Base-by-base conservation (phyloP, 208 protist species). In the Herpetomonas samuelpessoai region DNA sequence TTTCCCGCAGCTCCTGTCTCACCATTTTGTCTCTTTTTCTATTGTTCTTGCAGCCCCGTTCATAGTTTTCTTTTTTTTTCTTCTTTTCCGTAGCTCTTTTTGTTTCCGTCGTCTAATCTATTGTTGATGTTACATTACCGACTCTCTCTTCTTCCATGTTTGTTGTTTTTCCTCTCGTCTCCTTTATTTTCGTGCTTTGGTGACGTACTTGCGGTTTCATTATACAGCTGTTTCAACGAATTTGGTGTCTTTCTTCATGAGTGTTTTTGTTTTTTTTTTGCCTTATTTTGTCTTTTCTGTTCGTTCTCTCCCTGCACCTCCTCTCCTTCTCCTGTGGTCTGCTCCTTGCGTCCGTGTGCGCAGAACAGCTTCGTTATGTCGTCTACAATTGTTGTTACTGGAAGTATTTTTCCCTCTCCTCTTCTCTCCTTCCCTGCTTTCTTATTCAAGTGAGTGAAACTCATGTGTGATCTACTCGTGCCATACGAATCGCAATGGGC, bases 101-200 rank as follows among this genome's bases (percentile, higher is more conserved):
- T 53, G 47, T 27, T 19, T 61, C 21, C 14, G 24, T 73, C 52
- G 39, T 14, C 50, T 55, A 48, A 4, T 24, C 57, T 24, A 60
- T 44, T 50, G 25, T 54, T 68, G 31, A 44, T 56, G 57, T 48
- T 52, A 59, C 59, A 24, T 54, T 67, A 4, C 44, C 10, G 38
- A 26, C 44, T 57, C 24, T 68, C 52, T 25, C 24, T 69, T 1
- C 50, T 25, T 41, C 7, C 35, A 41, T 7, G 35, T 41, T 16
- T 18, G 35, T 16, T 41, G 35, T 16, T 41, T 18, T 16, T 41
- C 35, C 35, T 41, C 35, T 41, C 10, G 35, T 28, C 41, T 47
- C 53, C 57, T 64, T 41, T 25, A 65, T 62, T 69, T 46, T 59
- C n/a, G n/a, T n/a, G n/a, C n/a, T n/a, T n/a, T n/a, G n/a, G n/a